These are phyloP conservation scores for Capronia epimyces DNA, from an alignment of 2,329 filamentous ascomycete genomes.

Conservation along the genomic window DNA sequence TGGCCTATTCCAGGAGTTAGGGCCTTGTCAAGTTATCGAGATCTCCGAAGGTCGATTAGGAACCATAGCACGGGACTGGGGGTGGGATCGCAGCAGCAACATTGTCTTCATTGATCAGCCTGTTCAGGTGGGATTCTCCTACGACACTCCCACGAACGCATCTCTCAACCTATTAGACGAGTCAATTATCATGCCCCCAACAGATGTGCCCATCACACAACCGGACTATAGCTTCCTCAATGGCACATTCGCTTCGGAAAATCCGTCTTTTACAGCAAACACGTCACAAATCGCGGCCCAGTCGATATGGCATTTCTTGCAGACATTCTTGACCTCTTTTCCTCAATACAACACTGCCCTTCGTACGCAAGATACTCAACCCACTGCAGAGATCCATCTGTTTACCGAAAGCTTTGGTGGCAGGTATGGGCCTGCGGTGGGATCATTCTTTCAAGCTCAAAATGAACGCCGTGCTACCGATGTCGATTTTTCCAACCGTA, in stretches of 20 bases:
- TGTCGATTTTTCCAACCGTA: slow-evolving; percentile 36
- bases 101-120: slow-evolving; percentile 45
- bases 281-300: slow-evolving; percentile 44
- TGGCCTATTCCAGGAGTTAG: slow-evolving; percentile 48
- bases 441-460: slow-evolving; percentile 54
- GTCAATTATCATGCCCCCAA: slow-evolving; percentile 32
- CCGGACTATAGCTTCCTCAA: slow-evolving; percentile 45
- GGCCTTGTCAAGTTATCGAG: slow-evolving; percentile 40
- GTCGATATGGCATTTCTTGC: slow-evolving; percentile 54
- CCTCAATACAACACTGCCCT: slow-evolving; percentile 53
- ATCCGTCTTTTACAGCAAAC: slow-evolving; percentile 33
- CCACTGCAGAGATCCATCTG: slow-evolving; percentile 53
- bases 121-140: slow-evolving; percentile 48
- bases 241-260: slow-evolving; percentile 52
- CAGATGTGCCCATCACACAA: slow-evolving; percentile 27
- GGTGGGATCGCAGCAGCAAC: slow-evolving; percentile 45
- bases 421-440: slow-evolving; percentile 63
- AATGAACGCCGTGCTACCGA: slow-evolving; percentile 54
- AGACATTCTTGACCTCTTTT: slow-evolving; percentile 53
- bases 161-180: slow-evolving; percentile 38
- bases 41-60: slow-evolving; percentile 39
- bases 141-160: slow-evolving; percentile 41
- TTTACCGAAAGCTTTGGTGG: slow-evolving; percentile 68
- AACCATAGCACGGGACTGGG: slow-evolving; percentile 45
- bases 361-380: slow-evolving; percentile 33